phyloP scores from a whole-genome alignment of 2,329 filamentous ascomycete species.

The Xylariaceae sp. region DNA sequence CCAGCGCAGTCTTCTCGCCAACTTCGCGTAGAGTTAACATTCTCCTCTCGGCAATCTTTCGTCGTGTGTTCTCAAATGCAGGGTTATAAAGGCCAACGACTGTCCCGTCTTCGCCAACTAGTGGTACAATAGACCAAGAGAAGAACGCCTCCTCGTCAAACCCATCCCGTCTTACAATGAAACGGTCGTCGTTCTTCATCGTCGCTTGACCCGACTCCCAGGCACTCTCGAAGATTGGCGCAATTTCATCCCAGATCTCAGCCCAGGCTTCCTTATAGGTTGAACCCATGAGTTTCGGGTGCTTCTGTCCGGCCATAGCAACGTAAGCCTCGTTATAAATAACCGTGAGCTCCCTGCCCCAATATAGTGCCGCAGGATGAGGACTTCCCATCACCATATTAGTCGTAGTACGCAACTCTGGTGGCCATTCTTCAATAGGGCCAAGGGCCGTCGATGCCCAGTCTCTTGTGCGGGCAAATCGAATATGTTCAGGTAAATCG shows the following conservation, averaged over 20 bases:
- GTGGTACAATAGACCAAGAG: constrained; percentile 80
- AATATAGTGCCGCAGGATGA: constrained; percentile 78
- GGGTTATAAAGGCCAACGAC: constrained; percentile 82
- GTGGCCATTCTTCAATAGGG: constrained; percentile 74
- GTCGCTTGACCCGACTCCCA: constrained; percentile 75
- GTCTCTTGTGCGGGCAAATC: constrained; percentile 72
- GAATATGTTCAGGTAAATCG: constrained; percentile 72
- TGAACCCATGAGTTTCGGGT: constrained; percentile 76
- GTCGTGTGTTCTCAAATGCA: constrained; percentile 79
- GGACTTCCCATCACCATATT: constrained; percentile 83
- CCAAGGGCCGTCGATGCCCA: constrained; percentile 77
- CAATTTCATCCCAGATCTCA: constrained; percentile 76
- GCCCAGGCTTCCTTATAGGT: constrained; percentile 72
- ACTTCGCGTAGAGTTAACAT: constrained; percentile 82
- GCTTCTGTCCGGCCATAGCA: constrained; percentile 75
- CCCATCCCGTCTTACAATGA: constrained; percentile 73
- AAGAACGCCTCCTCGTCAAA: constrained; percentile 83
- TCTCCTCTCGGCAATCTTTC: constrained; percentile 77
- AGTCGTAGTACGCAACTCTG: constrained; percentile 76
- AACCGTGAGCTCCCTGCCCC: constrained; percentile 71
- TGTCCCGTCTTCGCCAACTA: constrained; percentile 75
- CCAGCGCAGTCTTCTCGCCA: constrained; percentile 74
- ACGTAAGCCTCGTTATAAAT: constrained; percentile 78
- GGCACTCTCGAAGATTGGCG: constrained; percentile 71
- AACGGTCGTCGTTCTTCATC: constrained; percentile 82